phyloP scores from a whole-genome alignment of 2,329 filamentous ascomycete genomes.

The Acrocalymma vagum region DNA sequence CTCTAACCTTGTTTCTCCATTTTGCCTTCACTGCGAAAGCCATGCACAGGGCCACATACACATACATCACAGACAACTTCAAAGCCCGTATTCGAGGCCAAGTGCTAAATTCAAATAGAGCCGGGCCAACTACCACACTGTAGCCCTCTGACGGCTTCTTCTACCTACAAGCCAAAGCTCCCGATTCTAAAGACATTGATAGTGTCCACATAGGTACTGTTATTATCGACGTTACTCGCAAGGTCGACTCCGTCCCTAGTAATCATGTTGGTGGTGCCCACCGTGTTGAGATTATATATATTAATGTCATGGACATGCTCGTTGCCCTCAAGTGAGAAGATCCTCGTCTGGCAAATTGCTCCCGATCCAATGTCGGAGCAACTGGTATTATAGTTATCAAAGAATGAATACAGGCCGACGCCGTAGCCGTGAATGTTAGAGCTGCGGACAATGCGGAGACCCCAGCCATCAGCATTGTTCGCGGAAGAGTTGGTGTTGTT shows the following conservation, averaged over 20 bases:
- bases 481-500: slow-evolving; percentile 17
- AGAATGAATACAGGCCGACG: slow-evolving; percentile 74
- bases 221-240: slow-evolving; percentile 57
- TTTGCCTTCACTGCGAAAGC: too few species aligned
- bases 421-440: slow-evolving; percentile 67
- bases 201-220: slow-evolving; percentile 52
- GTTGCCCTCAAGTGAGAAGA: slow-evolving; percentile 56
- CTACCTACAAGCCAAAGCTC: slow-evolving; percentile 13
- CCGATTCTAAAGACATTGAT: slow-evolving; percentile 40
- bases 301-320: slow-evolving; percentile 40
- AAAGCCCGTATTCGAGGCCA: too few species aligned
- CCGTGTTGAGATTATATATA: slow-evolving; percentile 60
- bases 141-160: neutral
- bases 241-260: slow-evolving; percentile 53
- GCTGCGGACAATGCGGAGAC: slow-evolving; percentile 67
- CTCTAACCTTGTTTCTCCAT: too few species aligned
- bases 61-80: too few species aligned
- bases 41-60: too few species aligned
- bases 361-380: slow-evolving; percentile 31
- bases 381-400: slow-evolving; percentile 66
- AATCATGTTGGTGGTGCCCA: slow-evolving; percentile 57
- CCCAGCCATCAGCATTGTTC: slow-evolving; percentile 64
- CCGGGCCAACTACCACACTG: neutral
- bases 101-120: too few species aligned
- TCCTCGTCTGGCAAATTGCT: slow-evolving; percentile 58